These are phyloP conservation scores for Pichia sporocuriosa DNA, from an alignment of 805 yeast species.

Conservation along the genomic window DNA sequence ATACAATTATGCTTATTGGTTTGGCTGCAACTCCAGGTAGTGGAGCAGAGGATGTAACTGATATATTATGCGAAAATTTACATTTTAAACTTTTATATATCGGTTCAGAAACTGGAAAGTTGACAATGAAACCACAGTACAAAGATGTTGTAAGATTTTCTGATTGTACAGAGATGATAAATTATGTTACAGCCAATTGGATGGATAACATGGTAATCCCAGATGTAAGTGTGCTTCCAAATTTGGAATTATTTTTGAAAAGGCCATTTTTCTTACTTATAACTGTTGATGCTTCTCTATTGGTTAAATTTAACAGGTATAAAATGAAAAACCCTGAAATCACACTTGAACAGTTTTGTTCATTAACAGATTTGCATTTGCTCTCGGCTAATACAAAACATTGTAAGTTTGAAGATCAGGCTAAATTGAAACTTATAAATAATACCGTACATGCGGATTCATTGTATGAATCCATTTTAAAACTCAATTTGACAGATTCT, in stretches of 20 bases:
- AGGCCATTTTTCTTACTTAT: conserved; percentile 83
- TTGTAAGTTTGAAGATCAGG: conserved; percentile 28
- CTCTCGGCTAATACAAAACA: conserved; percentile 33
- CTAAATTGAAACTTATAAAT: conserved; percentile 56
- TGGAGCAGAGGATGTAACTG: conserved; percentile 58
- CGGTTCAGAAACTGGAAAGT: conserved; percentile 8
- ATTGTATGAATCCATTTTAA: conserved; percentile 34
- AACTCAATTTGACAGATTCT: conserved; percentile 40
- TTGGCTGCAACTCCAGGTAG: conserved; percentile 62
- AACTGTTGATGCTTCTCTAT: conserved; percentile 66
- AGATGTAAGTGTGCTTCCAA: conserved; percentile 36
- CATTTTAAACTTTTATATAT: conserved; percentile 39
- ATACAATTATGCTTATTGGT: conserved; percentile 57
- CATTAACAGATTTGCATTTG: conserved; percentile 4
- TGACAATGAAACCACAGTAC: neutral
- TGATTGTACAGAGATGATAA: conserved; percentile 39
- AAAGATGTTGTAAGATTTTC: conserved; percentile 14
- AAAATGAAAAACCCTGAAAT: neutral
- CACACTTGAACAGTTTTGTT: conserved; percentile 15
- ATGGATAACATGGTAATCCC: conserved; percentile 50
- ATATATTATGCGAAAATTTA: conserved; percentile 40
- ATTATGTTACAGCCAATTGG: conserved; percentile 65
- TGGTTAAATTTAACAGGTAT: conserved; percentile 37
- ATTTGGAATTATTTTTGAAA: conserved; percentile 44
- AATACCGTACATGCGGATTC: conserved; percentile 32